Evolutionary conservation across 441 rosid genomes (phyloP).

Genomic region (Cnidoscolus chayamansa): DNA sequence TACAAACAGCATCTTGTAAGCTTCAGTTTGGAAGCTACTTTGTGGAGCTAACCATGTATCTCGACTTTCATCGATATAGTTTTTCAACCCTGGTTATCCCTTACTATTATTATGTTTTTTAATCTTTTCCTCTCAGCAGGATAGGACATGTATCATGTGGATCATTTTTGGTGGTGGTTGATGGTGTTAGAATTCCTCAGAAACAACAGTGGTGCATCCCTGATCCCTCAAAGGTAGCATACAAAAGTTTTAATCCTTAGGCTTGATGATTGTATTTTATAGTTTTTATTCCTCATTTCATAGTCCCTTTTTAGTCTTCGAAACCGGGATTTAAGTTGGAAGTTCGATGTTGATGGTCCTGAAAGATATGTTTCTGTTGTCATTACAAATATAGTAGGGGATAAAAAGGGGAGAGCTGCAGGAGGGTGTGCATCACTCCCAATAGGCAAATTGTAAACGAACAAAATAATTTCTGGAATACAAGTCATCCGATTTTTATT

Average conservation of each 20-base stretch:
- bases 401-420: background rate
- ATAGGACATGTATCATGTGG: background rate
- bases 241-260: background rate
- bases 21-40: background rate
- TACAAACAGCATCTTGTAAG: no score
- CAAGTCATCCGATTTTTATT: background rate
- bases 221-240: background rate
- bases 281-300: background rate
- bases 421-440: background rate
- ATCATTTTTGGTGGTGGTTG: background rate
- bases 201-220: background rate
- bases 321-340: background rate
- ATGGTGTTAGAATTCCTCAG: background rate
- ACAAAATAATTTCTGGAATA: background rate
- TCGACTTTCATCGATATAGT: background rate
- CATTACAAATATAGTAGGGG: background rate
- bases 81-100: background rate
- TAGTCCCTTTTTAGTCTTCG: background rate
- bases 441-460: conserved; percentile 3
- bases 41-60: background rate
- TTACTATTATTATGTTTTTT: background rate
- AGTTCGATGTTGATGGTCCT: background rate
- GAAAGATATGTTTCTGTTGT: background rate
- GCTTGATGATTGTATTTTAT: background rate
- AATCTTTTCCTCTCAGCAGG: conserved; percentile 7